Percentiles rank a stretch among this genome's conserved stretches.
Conservation (phyloP, 2,329 filamentous ascomycete genomes). For the Diaporthe humulicola region DNA sequence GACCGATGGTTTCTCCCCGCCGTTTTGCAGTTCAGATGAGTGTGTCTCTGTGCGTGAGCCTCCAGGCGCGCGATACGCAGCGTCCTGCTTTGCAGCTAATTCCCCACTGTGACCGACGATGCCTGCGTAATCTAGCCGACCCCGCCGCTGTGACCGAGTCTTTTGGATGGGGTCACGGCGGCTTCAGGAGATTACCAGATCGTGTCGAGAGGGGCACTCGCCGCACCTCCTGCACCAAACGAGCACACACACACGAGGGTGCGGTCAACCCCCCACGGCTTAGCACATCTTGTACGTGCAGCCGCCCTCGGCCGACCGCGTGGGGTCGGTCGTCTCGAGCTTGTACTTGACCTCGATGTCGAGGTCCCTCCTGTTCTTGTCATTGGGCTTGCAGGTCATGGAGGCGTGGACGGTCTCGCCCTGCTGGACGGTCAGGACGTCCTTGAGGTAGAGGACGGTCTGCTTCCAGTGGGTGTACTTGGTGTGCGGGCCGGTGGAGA, state of each 20-base stretch:
- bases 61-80: constrained; percentile 31
- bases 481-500: constrained; percentile 96
- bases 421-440: constrained; percentile 91
- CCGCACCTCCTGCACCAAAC: neutral
- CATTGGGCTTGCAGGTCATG: constrained; percentile 87
- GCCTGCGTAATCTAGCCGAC: neutral
- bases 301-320: constrained; percentile 75
- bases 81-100: constrained; percentile 12
- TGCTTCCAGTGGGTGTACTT: constrained; percentile 99
- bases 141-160: neutral
- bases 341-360: constrained; percentile 91
- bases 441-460: constrained; percentile 97
- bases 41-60: neutral
- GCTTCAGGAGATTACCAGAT: constrained; percentile 1
- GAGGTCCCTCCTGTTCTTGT: constrained; percentile 93
- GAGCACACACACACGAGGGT: constrained; percentile 19
- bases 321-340: constrained; percentile 81
- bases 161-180: neutral
- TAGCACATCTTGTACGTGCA: constrained; percentile 87
- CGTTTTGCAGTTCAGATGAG: neutral
- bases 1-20: neutral
- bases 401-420: constrained; percentile 83
- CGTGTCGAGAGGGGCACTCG: constrained; percentile 3
- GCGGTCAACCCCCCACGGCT: constrained; percentile 24
- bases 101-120: neutral